Evolutionary conservation across 2,329 filamentous ascomycete species (phyloP).

Genomic region (Alternaria dauci): DNA sequence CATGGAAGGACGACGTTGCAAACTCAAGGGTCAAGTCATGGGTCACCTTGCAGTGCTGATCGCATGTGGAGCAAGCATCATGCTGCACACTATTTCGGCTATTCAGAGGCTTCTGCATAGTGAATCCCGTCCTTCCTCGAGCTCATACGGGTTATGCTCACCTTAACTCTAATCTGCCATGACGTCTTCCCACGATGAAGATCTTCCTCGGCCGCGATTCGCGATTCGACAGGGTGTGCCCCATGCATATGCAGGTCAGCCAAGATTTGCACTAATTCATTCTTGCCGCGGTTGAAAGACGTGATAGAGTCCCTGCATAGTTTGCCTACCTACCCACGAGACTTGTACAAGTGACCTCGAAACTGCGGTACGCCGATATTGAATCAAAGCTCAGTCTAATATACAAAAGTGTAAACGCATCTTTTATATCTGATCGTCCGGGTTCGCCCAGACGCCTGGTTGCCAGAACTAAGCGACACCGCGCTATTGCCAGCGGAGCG

Average conservation of each 20-base stretch:
- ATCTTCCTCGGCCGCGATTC: neutral
- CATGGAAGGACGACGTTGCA: neutral
- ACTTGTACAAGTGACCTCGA: neutral
- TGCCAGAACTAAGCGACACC: constrained; percentile 1
- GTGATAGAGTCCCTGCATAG: neutral
- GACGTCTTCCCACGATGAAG: neutral
- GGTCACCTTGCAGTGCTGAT: neutral
- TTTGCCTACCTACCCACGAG: neutral
- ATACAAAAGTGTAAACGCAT: neutral
- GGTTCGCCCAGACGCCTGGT: neutral
- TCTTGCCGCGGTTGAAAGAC: neutral
- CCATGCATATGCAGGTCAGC: neutral
- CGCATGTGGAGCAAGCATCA: neutral
- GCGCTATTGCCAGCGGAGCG: constrained; percentile 3
- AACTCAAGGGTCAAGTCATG: neutral
- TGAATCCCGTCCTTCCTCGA: neutral
- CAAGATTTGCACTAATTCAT: neutral
- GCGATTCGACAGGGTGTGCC: neutral
- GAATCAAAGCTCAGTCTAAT: neutral
- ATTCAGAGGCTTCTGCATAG: neutral
- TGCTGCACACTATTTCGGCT: neutral
- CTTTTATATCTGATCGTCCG: neutral
- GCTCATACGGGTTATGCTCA: neutral
- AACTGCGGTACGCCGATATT: neutral
- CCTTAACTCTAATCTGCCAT: neutral